Percentiles rank a stretch among this genome's conserved stretches.
Conservation (phyloP, 106 monocot genomes). For the Apostasia shenzhenica region DNA sequence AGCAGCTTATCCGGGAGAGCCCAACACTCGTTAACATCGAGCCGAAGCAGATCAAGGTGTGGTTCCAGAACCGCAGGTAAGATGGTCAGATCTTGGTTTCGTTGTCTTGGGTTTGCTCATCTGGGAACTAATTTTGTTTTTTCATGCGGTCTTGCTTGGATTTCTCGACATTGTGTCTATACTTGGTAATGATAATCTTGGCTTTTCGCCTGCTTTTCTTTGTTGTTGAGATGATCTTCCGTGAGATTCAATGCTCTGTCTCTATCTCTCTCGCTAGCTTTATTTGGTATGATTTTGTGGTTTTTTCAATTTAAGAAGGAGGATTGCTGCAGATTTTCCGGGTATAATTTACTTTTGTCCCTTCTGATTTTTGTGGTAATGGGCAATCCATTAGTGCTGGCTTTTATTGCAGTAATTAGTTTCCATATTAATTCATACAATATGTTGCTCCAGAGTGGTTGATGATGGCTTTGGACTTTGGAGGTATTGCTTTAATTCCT, state of each 20-base stretch:
- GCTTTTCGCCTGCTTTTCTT: no score
- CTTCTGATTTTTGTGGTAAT: no score
- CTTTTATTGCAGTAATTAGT: conserved; percentile 2
- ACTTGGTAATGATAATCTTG: no score
- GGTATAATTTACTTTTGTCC: no score
- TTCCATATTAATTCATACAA: not conserved
- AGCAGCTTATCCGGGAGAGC: conserved; percentile 77
- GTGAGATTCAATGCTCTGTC: no score
- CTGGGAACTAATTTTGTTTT: not conserved
- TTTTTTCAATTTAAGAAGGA: not conserved
- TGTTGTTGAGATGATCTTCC: no score
- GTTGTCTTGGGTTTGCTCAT: not conserved
- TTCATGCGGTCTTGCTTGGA: not conserved
- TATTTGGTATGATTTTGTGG: no score
- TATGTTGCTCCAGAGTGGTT: conserved; percentile 3
- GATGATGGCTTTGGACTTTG: conserved; percentile 2
- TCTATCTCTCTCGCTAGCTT: no score
- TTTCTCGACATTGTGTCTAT: no score
- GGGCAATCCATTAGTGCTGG: not conserved
- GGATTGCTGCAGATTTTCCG: no score
- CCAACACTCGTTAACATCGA: conserved; percentile 77
- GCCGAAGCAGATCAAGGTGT: conserved; percentile 95
- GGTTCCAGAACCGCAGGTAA: conserved; percentile 90
- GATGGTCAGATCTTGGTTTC: not conserved
- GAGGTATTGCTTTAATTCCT: not conserved